Evolutionary conservation across 192 early-diverging fungal genomes (phyloP).

Genomic region (Coemansia reversa): DNA sequence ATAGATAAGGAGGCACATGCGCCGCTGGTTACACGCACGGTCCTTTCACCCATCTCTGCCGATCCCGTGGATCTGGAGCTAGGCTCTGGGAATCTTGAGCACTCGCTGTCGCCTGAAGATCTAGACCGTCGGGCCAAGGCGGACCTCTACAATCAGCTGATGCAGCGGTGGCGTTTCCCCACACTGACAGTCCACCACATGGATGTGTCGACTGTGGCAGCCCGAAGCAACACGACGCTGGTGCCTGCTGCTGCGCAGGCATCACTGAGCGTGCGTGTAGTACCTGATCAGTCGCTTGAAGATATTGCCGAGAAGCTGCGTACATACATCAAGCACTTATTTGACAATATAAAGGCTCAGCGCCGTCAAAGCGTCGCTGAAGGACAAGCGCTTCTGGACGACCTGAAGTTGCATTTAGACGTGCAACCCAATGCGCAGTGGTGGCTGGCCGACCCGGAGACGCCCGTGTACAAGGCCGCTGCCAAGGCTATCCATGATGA

Average conservation of each 20-base stretch:
- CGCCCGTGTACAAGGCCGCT: conserved; percentile 67
- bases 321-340: conserved; percentile 55
- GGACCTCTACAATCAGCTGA: conserved; percentile 56
- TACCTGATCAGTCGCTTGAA: conserved; percentile 70
- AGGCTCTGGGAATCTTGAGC: background rate
- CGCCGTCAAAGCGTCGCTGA: background rate
- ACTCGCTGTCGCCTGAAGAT: background rate
- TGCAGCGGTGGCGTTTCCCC: conserved; percentile 74
- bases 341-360: conserved; percentile 30
- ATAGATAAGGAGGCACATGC: conserved; percentile 32
- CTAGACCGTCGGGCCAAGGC: conserved; percentile 6
- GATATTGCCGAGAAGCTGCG: conserved; percentile 62
- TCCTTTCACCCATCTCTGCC: conserved; percentile 2
- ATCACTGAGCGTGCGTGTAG: conserved; percentile 70
- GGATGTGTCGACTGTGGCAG: conserved; percentile 63
- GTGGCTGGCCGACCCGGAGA: conserved; percentile 72
- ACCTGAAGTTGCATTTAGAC: conserved; percentile 52
- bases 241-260: conserved; percentile 69
- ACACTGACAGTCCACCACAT: conserved; percentile 74
- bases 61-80: conserved; percentile 1
- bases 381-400: conserved; percentile 9
- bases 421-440: conserved; percentile 68
- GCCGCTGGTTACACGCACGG: conserved; percentile 29
- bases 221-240: conserved; percentile 64
- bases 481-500: conserved; percentile 59